Percentiles rank a stretch among this genome's conserved stretches.
These are phyloP conservation scores for Euphrasia arctica DNA, from an alignment of 305 asterid species.

Conservation along the genomic window DNA sequence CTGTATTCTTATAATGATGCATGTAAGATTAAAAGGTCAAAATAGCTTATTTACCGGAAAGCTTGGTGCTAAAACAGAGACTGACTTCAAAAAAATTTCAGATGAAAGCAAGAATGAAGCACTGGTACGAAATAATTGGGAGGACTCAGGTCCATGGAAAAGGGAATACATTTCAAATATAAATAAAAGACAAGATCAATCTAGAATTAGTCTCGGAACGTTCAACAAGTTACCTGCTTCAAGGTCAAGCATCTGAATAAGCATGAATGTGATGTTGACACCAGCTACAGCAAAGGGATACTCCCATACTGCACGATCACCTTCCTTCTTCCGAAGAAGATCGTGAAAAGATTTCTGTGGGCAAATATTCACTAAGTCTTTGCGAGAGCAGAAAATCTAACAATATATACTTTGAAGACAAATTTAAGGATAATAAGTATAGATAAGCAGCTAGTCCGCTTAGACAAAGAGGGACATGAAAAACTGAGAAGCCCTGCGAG, in stretches of 20 bases:
- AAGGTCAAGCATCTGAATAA: constrained; percentile 98
- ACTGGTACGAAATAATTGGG: neutral
- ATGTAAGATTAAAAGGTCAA: neutral
- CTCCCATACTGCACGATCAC: constrained; percentile 96
- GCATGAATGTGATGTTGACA: constrained; percentile 98
- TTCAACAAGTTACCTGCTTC: constrained; percentile 69
- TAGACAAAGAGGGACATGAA: neutral
- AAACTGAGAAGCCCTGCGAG: constrained; percentile 7
- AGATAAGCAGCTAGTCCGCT: constrained; percentile 11
- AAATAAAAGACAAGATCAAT: constrained; percentile 7
- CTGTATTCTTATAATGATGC: neutral
- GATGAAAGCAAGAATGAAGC: neutral
- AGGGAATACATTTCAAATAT: constrained; percentile 7
- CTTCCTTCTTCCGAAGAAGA: constrained; percentile 96
- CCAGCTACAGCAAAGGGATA: constrained; percentile 99
- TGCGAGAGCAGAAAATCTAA: constrained; percentile 13
- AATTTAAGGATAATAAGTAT: constrained; percentile 5
- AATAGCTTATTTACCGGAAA: neutral
- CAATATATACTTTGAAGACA: constrained; percentile 9
- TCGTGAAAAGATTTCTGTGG: constrained; percentile 90
- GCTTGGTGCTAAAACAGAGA: neutral
- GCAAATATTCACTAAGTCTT: constrained; percentile 28
- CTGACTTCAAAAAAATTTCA: neutral
- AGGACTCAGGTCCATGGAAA: constrained; percentile 20
- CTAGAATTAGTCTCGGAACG: constrained; percentile 19